Evolutionary conservation across 495 filamentous ascomycete genomes (phyloP).

Genomic region (Neurospora sp.): DNA sequence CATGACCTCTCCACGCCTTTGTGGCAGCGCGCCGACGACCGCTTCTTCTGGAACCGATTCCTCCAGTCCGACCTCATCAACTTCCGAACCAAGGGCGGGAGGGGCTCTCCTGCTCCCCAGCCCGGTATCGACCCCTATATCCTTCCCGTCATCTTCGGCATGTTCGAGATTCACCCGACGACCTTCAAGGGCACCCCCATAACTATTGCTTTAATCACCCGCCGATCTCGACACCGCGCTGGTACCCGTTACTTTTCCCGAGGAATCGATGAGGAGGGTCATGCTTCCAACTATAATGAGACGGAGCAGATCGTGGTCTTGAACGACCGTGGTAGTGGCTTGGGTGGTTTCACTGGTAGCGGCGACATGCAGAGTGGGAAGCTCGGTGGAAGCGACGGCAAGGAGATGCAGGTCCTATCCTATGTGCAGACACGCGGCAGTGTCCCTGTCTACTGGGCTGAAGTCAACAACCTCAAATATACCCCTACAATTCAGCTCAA

Average conservation of each 20-base stretch:
- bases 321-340: slow-evolving; percentile 61
- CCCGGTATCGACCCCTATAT: slow-evolving; percentile 84
- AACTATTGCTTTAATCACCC: slow-evolving; percentile 78
- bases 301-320: slow-evolving; percentile 86
- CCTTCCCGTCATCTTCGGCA: slow-evolving; percentile 87
- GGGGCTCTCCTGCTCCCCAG: slow-evolving; percentile 55
- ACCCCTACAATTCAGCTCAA: slow-evolving; percentile 82
- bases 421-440: slow-evolving; percentile 95
- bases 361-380: slow-evolving; percentile 64
- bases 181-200: slow-evolving; percentile 70
- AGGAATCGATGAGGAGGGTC: slow-evolving; percentile 84
- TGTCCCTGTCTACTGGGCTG: slow-evolving; percentile 89
- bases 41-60: slow-evolving; percentile 98
- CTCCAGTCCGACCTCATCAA: slow-evolving; percentile 85
- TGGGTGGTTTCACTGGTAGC: slow-evolving; percentile 74
- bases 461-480: slow-evolving; percentile 83
- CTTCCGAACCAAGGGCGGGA: slow-evolving; percentile 48
- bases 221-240: slow-evolving; percentile 72
- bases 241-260: slow-evolving; percentile 93
- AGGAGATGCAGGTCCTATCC: slow-evolving; percentile 78
- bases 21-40: slow-evolving; percentile 89
- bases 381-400: slow-evolving; percentile 41
- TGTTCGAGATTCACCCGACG: slow-evolving; percentile 77
- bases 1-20: slow-evolving; percentile 58
- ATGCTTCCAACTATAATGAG: slow-evolving; percentile 96